These are phyloP conservation scores for Coemansia sp. DNA, from an alignment of 192 early-diverging fungal genomes.

Conservation along the genomic window DNA sequence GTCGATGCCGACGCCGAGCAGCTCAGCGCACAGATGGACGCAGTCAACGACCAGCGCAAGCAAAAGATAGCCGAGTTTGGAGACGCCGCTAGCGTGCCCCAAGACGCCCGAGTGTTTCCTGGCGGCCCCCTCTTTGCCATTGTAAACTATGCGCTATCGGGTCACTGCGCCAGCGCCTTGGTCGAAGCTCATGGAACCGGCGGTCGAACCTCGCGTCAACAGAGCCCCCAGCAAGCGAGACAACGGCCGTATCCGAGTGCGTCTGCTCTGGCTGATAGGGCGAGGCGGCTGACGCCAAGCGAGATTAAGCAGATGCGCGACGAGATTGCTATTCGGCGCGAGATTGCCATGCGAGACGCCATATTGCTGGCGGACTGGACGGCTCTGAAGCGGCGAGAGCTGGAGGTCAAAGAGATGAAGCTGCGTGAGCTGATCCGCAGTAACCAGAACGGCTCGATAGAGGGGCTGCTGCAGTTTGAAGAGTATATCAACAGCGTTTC, in stretches of 20 bases:
- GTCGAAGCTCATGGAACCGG: not conserved
- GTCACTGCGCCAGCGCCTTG: not conserved
- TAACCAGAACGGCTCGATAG: slow-evolving; percentile 1
- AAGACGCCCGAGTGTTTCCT: slow-evolving; percentile 22
- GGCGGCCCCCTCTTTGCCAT: slow-evolving; percentile 38
- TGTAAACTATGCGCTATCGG: slow-evolving; percentile 23
- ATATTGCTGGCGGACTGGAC: slow-evolving; percentile 36
- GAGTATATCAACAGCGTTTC: slow-evolving; percentile 16
- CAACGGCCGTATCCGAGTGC: not conserved
- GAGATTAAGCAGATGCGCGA: slow-evolving; percentile 30
- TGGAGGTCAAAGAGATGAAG: slow-evolving; percentile 26
- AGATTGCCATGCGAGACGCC: slow-evolving; percentile 34
- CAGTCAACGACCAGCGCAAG: not conserved
- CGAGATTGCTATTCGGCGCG: slow-evolving; percentile 28
- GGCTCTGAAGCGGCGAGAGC: slow-evolving; percentile 32
- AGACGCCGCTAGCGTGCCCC: slow-evolving; percentile 12
- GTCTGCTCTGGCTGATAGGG: slow-evolving; percentile 7
- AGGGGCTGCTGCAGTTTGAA: slow-evolving; percentile 13
- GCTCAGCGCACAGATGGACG: slow-evolving; percentile 5
- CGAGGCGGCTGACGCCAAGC: slow-evolving; percentile 12
- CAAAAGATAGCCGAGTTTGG: slow-evolving; percentile 13
- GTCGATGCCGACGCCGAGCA: slow-evolving; percentile 2
- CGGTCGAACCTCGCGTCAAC: not conserved
- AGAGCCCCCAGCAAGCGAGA: not conserved
- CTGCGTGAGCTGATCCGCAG: slow-evolving; percentile 17